Percentiles rank a stretch among this genome's conserved stretches.
Conservation (phyloP, 169 alveolate genomes). For the Theileria annulata region DNA sequence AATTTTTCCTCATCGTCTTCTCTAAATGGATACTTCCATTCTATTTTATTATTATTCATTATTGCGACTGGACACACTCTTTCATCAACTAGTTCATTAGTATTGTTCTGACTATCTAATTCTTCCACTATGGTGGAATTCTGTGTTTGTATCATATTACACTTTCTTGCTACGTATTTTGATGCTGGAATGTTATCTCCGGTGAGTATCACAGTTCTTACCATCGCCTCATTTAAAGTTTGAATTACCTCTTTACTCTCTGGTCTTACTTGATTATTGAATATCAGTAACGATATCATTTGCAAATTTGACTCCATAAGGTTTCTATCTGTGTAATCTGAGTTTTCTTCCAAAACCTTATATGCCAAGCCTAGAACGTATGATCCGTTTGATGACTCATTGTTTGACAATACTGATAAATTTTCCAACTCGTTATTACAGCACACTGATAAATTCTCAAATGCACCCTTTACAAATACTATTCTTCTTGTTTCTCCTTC, state of each 20-base stretch:
- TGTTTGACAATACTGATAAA: slow-evolving; percentile 31
- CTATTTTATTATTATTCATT: slow-evolving; percentile 30
- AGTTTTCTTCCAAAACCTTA: slow-evolving; percentile 32
- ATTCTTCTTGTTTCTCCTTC: slow-evolving; percentile 26
- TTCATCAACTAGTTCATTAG: background rate
- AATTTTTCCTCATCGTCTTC: slow-evolving; percentile 57
- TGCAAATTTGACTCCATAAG: slow-evolving; percentile 68
- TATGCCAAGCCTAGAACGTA: slow-evolving; percentile 62
- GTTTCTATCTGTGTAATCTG: slow-evolving; percentile 49
- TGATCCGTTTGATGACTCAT: slow-evolving; percentile 54
- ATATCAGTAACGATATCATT: slow-evolving; percentile 67
- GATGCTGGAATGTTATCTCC: slow-evolving; percentile 79
- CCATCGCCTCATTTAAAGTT: slow-evolving; percentile 70
- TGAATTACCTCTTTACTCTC: slow-evolving; percentile 68
- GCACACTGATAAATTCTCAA: slow-evolving; percentile 54
- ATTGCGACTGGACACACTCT: slow-evolving; percentile 45
- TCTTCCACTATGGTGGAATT: background rate
- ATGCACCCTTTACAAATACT: slow-evolving; percentile 67
- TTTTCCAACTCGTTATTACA: slow-evolving; percentile 28
- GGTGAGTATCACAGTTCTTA: slow-evolving; percentile 76
- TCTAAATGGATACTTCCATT: slow-evolving; percentile 57
- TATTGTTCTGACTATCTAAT: background rate
- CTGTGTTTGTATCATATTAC: slow-evolving; percentile 62
- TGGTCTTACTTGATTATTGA: slow-evolving; percentile 70
- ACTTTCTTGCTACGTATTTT: slow-evolving; percentile 70